A percentile compares a stretch with the other conserved stretches of the same genome.
Conservation (phyloP, 768 basidiomycete genomes). For the Rhodosporidiobolus odoratus region DNA sequence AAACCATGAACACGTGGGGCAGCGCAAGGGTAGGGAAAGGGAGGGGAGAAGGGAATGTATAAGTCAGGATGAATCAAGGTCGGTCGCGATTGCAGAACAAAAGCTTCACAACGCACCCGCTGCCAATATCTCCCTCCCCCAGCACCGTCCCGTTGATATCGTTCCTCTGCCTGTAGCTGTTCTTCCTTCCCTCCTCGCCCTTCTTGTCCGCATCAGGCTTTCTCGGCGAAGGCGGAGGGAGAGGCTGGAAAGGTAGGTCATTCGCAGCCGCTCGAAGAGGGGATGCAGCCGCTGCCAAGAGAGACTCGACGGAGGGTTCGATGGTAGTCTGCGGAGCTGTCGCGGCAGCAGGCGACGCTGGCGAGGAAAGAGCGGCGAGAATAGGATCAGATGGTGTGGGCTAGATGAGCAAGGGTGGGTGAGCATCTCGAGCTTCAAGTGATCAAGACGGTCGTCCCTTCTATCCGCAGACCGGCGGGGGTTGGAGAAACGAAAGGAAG, state of each 20-base stretch:
- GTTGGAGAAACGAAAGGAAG: too few species aligned
- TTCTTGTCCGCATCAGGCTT: not conserved
- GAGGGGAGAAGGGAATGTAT: not conserved
- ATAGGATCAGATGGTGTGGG: slow-evolving; percentile 18
- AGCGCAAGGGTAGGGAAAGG: not conserved
- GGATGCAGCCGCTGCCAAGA: slow-evolving; percentile 13
- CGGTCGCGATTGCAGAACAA: not conserved
- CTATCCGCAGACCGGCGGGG: not conserved
- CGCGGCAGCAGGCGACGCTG: not conserved
- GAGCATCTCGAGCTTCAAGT: not conserved
- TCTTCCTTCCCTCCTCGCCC: slow-evolving; percentile 1
- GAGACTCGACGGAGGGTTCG: slow-evolving; percentile 29
- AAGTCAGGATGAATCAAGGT: too few species aligned
- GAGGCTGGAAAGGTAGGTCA: slow-evolving; percentile 11
- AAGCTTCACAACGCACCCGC: slow-evolving; percentile 31
- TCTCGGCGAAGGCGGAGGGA: too few species aligned
- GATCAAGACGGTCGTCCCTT: not conserved
- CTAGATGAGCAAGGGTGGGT: slow-evolving; percentile 2
- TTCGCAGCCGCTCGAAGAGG: not conserved
- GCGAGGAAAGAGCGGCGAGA: slow-evolving; percentile 26
- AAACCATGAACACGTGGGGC: slow-evolving; percentile 23
- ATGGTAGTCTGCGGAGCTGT: not conserved
- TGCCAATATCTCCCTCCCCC: slow-evolving; percentile 34
- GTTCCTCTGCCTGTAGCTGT: slow-evolving; percentile 18
- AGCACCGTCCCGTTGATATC: slow-evolving; percentile 41